A percentile compares a stretch with the other conserved stretches of the same genome.
phyloP scores from a whole-genome alignment of 805 yeast species.

The Ogataea trehaloabstinens region DNA sequence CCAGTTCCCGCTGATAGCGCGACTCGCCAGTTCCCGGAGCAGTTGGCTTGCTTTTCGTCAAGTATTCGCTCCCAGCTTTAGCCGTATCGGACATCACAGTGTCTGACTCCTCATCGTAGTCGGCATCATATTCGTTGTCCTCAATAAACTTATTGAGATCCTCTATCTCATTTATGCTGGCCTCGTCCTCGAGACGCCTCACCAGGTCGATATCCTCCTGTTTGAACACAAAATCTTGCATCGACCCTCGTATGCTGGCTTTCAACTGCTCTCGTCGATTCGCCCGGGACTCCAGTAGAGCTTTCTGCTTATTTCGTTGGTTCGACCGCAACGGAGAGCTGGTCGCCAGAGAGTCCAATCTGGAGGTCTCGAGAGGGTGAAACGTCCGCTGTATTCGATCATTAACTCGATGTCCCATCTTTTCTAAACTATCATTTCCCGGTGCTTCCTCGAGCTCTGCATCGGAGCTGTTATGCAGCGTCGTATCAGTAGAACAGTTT shows the following conservation, averaged over 20 bases:
- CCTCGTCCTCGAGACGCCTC: conserved; percentile 17
- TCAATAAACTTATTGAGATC: conserved; percentile 19
- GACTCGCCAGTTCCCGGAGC: background rate
- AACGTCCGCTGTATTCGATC: conserved; percentile 20
- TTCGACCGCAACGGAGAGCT: background rate
- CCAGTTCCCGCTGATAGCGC: conserved; percentile 24
- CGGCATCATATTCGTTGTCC: conserved; percentile 26
- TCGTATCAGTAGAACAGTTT: too few relatives aligned
- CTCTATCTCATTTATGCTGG: conserved; percentile 13
- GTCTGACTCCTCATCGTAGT: conserved; percentile 20
- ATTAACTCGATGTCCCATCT: conserved; percentile 3
- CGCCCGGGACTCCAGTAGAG: conserved; percentile 1
- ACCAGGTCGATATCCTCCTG: conserved; percentile 20
- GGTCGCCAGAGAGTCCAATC: background rate
- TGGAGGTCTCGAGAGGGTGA: conserved; percentile 16
- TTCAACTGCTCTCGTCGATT: conserved; percentile 14
- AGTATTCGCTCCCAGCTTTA: background rate
- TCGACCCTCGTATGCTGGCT: conserved; percentile 21
- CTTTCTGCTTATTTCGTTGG: conserved; percentile 5
- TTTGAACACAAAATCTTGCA: conserved; percentile 27
- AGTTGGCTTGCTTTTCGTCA: background rate
- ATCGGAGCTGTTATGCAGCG: too few relatives aligned
- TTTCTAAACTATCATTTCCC: too few relatives aligned
- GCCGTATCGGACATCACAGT: background rate
- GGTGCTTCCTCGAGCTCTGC: too few relatives aligned